Conservation (phyloP, 2,329 filamentous ascomycete genomes). For the Botrytis squamosa region DNA sequence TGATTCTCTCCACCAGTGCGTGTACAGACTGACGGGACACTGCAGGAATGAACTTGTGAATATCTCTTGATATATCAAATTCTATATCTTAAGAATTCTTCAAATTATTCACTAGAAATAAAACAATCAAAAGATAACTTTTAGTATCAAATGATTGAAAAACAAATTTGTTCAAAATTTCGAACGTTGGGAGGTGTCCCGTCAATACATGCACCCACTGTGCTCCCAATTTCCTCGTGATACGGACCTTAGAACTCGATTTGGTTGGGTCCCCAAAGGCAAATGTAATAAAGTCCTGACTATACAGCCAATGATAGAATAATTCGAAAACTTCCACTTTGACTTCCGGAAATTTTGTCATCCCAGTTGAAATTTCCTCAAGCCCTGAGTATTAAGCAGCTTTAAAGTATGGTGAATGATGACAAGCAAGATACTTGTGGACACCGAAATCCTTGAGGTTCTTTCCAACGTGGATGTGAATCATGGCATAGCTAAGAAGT, state of each 20-base stretch:
- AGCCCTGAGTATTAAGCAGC: slow-evolving; percentile 24
- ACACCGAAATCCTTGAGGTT: slow-evolving; percentile 24
- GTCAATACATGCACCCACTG: too few relatives aligned
- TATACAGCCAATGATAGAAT: slow-evolving; percentile 27
- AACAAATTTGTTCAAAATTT: too few relatives aligned
- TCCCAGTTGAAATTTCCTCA: slow-evolving; percentile 19
- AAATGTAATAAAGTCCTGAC: background rate
- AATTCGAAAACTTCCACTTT: slow-evolving; percentile 20
- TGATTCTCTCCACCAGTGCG: too few relatives aligned
- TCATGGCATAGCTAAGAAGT: slow-evolving; percentile 4
- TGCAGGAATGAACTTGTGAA: too few relatives aligned
- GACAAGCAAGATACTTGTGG: slow-evolving; percentile 27
- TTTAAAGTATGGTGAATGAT: slow-evolving; percentile 29
- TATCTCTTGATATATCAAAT: too few relatives aligned
- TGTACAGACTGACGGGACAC: too few relatives aligned
- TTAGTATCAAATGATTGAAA: too few relatives aligned
- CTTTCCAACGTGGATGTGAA: slow-evolving; percentile 24
- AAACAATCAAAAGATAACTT: too few relatives aligned
- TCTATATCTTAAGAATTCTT: too few relatives aligned
- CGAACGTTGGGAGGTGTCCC: too few relatives aligned
- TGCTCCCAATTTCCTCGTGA: too few relatives aligned
- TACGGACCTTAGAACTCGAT: background rate
- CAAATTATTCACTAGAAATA: too few relatives aligned
- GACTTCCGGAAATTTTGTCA: slow-evolving; percentile 21
- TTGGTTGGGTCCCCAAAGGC: background rate